Evolutionary conservation across 805 yeast species (phyloP), one percentile per base, ranked within the genome.

Genomic region (Metschnikowia rubicola): DNA sequence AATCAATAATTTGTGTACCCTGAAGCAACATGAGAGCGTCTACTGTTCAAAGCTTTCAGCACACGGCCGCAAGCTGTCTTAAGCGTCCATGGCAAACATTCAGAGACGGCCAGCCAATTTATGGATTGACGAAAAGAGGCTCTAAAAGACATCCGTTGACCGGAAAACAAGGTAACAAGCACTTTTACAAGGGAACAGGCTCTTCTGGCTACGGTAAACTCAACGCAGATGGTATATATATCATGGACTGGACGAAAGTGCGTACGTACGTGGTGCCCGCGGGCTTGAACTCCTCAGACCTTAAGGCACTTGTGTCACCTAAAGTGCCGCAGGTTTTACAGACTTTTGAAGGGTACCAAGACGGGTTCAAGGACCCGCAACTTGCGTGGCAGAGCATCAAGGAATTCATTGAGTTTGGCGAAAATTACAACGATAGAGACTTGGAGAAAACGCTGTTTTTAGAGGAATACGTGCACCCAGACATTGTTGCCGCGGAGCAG

Each of bases 181-280:
- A 87, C 58, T 87, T 77, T 70, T 94, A 94, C 72, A 94, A 94
- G 67, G 99, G 99, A 74, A 94, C 98, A 19, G 80, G 97, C 48
- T 88, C 99, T 5, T 79, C 96, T 3, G 97, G 97, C 66, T 81
- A 89, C 52, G 99, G 99, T 64, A 75, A 74, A 44, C 81, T 84
- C 62, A 86, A 94, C 44, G 73, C 75, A 32, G 77, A 74, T 51
- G 97, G 96, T 44, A 78, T 79, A 19, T 94, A 89, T 66, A 72
- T 79, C 7, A 79, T 94, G 51, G 78, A 88, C 69, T 92, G 96
- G 88, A 67, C 69, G 38, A 89, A 84, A 62, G 98, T 92, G 30
- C 78, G 97, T 59, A 89, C 98, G 0, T 94, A 84, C 67, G 96
- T 88, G 3, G 89, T 83, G 9, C 99, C 99, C 5, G 65, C 71